phyloP scores from a whole-genome alignment of 1,284 basidiomycete species.

The Trametes versicolor region DNA sequence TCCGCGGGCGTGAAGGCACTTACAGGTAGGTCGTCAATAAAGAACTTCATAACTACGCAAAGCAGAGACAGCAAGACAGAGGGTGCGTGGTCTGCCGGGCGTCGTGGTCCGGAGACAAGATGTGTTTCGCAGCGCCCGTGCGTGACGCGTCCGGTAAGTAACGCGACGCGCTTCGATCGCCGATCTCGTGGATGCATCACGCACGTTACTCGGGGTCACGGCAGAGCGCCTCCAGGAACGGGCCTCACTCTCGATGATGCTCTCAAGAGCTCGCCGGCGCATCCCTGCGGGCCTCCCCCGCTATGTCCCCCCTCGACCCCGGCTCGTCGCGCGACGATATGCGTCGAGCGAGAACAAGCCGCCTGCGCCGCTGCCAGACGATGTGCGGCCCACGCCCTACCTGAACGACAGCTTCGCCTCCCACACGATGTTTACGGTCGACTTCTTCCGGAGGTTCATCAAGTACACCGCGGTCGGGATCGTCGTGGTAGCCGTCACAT shows the following conservation, averaged over 20 bases:
- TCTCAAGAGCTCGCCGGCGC: constrained; percentile 34
- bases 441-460: constrained; percentile 51
- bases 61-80: background rate
- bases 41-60: constrained; percentile 84
- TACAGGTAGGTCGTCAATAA: constrained; percentile 94
- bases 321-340: constrained; percentile 22
- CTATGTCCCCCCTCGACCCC: constrained; percentile 15
- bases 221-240: constrained; percentile 19
- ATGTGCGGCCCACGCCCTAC: constrained; percentile 29
- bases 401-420: constrained; percentile 49
- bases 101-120: constrained; percentile 32
- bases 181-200: constrained; percentile 23
- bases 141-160: constrained; percentile 13
- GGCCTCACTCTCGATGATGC: constrained; percentile 31
- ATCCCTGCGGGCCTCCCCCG: constrained; percentile 24
- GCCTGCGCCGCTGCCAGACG: constrained; percentile 26
- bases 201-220: constrained; percentile 26
- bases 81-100: constrained; percentile 14
- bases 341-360: constrained; percentile 22
- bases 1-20: constrained; percentile 17
- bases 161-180: constrained; percentile 22
- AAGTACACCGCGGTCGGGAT: constrained; percentile 52
- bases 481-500: constrained; percentile 51
- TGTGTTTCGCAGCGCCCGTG: constrained; percentile 15
- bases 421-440: constrained; percentile 49